These are phyloP conservation scores for Beauveria rudraprayagi DNA, from an alignment of 2,329 filamentous ascomycete species.

Conservation along the genomic window DNA sequence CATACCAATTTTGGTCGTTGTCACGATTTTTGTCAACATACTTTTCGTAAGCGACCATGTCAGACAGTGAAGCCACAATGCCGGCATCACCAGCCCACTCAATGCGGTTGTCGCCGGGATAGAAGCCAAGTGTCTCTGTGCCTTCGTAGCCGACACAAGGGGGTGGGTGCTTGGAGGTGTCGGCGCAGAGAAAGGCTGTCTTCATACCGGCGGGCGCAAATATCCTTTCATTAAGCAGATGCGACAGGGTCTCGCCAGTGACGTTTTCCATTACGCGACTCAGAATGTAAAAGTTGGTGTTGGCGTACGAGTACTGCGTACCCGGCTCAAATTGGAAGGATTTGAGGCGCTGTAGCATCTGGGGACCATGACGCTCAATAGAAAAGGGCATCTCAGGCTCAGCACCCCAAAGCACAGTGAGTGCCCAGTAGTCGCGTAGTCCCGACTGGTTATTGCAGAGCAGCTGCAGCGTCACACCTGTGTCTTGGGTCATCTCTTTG, in stretches of 20 bases:
- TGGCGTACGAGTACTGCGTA: conserved; percentile 34
- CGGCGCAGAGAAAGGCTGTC: conserved; percentile 29
- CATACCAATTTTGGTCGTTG: conserved; percentile 27
- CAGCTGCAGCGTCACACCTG: conserved; percentile 26
- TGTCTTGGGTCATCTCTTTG: conserved; percentile 16
- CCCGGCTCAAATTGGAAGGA: conserved; percentile 35
- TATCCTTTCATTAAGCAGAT: conserved; percentile 28
- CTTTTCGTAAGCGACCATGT: conserved; percentile 38
- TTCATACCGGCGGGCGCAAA: conserved; percentile 34
- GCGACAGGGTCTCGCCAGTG: conserved; percentile 24
- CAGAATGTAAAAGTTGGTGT: conserved; percentile 34
- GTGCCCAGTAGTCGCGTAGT: conserved; percentile 37
- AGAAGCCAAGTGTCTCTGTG: conserved; percentile 27
- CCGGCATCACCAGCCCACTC: conserved; percentile 40
- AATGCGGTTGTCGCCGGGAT: conserved; percentile 30
- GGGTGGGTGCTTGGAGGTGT: conserved; percentile 30
- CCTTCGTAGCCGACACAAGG: conserved; percentile 37
- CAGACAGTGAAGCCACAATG: conserved; percentile 32
- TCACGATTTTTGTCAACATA: conserved; percentile 26
- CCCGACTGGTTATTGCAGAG: conserved; percentile 35
- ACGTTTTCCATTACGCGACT: conserved; percentile 30
- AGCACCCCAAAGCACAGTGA: conserved; percentile 34
- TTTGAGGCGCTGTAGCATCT: conserved; percentile 23
- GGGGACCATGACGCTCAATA: conserved; percentile 22
- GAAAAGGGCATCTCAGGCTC: conserved; percentile 31